phyloP scores from a whole-genome alignment of 1,284 basidiomycete species.

The Coniferiporia sulphurascens region DNA sequence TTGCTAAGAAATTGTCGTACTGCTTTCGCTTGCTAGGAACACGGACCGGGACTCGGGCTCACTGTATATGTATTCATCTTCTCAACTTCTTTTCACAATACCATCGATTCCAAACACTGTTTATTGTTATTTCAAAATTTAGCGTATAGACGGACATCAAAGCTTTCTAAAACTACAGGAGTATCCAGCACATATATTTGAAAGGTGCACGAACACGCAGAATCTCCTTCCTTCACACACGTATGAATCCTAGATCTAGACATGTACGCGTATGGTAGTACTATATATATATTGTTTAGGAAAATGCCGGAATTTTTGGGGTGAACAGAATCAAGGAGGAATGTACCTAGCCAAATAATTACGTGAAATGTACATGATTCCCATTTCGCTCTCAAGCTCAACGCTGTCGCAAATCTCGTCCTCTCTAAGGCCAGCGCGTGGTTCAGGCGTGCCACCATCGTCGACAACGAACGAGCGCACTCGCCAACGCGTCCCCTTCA shows the following conservation, averaged over 20 bases:
- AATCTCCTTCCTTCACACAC: too few relatives aligned
- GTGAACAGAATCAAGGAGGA: neutral
- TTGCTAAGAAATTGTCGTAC: too few relatives aligned
- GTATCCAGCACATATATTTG: too few relatives aligned
- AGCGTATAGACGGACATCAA: neutral
- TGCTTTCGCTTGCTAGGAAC: too few relatives aligned
- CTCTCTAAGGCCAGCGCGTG: neutral
- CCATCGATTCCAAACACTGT: neutral
- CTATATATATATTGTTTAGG: neutral
- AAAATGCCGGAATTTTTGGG: neutral
- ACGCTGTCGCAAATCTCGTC: neutral
- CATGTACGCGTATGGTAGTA: neutral
- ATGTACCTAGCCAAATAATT: neutral
- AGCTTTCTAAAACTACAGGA: too few relatives aligned
- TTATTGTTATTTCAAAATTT: neutral
- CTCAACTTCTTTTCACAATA: neutral
- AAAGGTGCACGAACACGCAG: too few relatives aligned
- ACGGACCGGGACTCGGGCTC: neutral
- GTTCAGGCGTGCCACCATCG: neutral
- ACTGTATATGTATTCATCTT: neutral
- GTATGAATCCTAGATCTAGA: too few relatives aligned
- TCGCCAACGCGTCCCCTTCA: neutral
- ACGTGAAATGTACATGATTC: neutral
- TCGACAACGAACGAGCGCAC: neutral
- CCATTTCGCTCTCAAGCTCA: slow-evolving; percentile 1